Evolutionary conservation across 192 early-diverging fungal species (phyloP).

Genomic region (Physocladia obscura): DNA sequence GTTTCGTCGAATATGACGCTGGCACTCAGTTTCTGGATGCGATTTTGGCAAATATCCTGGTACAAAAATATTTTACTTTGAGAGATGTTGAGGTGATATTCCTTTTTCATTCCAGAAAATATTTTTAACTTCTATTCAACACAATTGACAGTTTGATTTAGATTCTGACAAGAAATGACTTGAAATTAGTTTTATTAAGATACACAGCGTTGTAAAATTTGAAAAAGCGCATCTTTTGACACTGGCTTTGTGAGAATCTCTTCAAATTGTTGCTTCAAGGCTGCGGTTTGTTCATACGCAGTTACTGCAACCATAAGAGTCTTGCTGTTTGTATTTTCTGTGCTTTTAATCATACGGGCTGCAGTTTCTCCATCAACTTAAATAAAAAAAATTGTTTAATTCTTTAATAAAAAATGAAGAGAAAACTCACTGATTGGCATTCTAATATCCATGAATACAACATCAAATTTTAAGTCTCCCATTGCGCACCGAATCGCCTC

Average conservation of each 20-base stretch:
- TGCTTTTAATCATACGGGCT: slow-evolving; percentile 92
- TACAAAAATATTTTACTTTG: slow-evolving; percentile 5
- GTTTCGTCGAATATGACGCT: slow-evolving; percentile 23
- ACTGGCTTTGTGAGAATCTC: slow-evolving; percentile 74
- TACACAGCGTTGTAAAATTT: too few species aligned
- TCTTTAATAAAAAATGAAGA: neutral
- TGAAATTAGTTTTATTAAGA: too few species aligned
- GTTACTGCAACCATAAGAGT: slow-evolving; percentile 81
- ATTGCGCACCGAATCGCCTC: slow-evolving; percentile 87
- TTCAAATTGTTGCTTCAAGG: slow-evolving; percentile 57
- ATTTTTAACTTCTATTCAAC: too few species aligned
- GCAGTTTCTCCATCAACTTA: slow-evolving; percentile 86
- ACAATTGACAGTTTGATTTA: too few species aligned
- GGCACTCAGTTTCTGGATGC: slow-evolving; percentile 11
- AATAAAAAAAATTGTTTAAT: too few species aligned
- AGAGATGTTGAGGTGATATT: slow-evolving; percentile 7
- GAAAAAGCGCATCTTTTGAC: slow-evolving; percentile 55
- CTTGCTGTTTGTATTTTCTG: slow-evolving; percentile 77
- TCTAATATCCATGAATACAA: slow-evolving; percentile 90
- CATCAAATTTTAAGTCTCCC: slow-evolving; percentile 85
- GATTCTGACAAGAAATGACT: too few species aligned
- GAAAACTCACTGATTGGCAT: slow-evolving; percentile 80
- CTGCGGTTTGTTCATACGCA: slow-evolving; percentile 65
- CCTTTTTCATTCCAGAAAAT: too few species aligned
- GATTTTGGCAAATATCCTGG: slow-evolving; percentile 4